Evolutionary conservation across 371 early-diverging fungal genomes (phyloP), one percentile per base, ranked within the genome.

Genomic region (Mortierella sp.): DNA sequence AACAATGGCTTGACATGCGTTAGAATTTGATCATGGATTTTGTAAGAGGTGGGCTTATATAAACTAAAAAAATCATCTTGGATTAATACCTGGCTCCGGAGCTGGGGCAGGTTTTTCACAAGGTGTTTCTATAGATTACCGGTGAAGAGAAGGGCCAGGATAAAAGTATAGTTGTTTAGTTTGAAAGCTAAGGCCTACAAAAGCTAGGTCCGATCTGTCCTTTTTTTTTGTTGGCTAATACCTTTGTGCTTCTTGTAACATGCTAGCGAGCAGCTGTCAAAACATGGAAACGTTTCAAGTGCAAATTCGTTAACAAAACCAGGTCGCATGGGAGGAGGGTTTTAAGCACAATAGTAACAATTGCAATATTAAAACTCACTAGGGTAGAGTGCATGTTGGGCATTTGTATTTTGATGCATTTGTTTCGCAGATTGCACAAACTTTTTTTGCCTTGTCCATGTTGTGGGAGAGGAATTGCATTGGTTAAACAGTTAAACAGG

Each of bases 161-260:
- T 8, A 59, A 58, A n/a, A n/a, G 43, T 58, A 37, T 47, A 18
- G 3, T 37, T 32, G 60, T n/a, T n/a, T 32, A 32, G 37, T 60
- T 37, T 26, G n/a, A 35, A 1, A 37, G 39, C 30, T 30, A 18
- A 32, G 20, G 10, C 12, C 49, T 20, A 47, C 49, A 47, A 14
- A 9, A 47, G 16, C 5, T 26, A 11, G 32, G 26, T 57, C 28
- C 28, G 18, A 22, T n/a, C 14, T 32, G 14, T 6, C 37, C 37
- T 2, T 9, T 37, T 16, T 2, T 9, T 37, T 16, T 37, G 18
- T 24, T 18, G 8, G 26, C 14, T 1, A 0, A 40, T 81, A 81
- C 81, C 81, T 73, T 76, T 81, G 62, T 81, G 81, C n/a, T 68
- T 68, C 63, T 81, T 81, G 61, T 81, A 81, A 26, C 81, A 81